Base-by-base conservation (phyloP, 2,329 filamentous ascomycete genomes). In the Venturiaceae sp. region DNA sequence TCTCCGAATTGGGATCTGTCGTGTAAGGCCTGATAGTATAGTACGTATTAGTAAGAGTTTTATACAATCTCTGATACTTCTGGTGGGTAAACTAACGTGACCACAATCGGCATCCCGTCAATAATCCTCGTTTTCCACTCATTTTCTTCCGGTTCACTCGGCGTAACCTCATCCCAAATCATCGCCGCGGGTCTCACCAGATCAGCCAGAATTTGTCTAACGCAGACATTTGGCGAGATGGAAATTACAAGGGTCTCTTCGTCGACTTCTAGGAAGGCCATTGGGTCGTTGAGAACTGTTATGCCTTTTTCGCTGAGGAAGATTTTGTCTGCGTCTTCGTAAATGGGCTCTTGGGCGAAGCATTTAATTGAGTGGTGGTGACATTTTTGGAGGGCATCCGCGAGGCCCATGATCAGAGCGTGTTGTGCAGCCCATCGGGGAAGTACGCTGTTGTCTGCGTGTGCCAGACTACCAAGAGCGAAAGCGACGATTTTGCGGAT, bases 201-300 rank as follows among this genome's bases (percentile, higher is more conserved):
- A 62, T 75, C 73, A n/a, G 69, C 67, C 36, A 75, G 63, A 26
- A 74, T 68, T 60, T 75, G 69, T 53, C 69, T 71, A 5, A 73
- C 64, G 0, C 72, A 69, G 0, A 71, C 64, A 44, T 68, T 65
- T 1, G 70, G 61, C 34, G 65, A 67, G 9, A 68, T 59, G 0
- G 71, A 71, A 57, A 75, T 63, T n/a, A 75, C 69, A 30, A 72
- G 55, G 13, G 71, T 70, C n/a, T 68, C 58, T 5, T 71, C 65
- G 58, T 75, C 69, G 1, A 74, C 58, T 56, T 71, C 68, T 1
- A 72, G 62, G 58, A 74, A 75, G 3, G 69, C 72, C 3, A 62
- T 36, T 0, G 71, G 71, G 58, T 72, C 66, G 1, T 67, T 59
- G 1, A 71, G 19, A n/a, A 70, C 63, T 3, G 57, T 58, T 39